Percentiles rank a stretch among this genome's conserved stretches.
phyloP scores from a whole-genome alignment of 2,329 filamentous ascomycete species.

The Lecanicillium sp. region DNA sequence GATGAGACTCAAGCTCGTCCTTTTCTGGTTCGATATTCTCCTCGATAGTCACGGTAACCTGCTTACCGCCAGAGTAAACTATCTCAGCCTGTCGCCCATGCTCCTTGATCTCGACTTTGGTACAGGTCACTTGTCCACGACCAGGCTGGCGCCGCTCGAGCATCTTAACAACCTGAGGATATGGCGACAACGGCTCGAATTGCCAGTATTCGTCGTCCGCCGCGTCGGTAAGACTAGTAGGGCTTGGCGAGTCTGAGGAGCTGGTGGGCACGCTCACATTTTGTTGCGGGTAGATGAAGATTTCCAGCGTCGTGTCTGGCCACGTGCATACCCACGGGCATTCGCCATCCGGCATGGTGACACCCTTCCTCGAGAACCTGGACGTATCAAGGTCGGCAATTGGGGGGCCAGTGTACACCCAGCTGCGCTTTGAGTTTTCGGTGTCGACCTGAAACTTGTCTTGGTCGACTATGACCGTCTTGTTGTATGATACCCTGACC shows the following conservation, averaged over 20 bases:
- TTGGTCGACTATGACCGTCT: constrained; percentile 46
- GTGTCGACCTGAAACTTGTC: constrained; percentile 21
- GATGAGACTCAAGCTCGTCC: no score
- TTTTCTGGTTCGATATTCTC: constrained; percentile 21
- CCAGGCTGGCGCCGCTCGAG: constrained; percentile 39
- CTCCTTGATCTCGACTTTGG: constrained; percentile 36
- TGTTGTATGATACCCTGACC: constrained; percentile 43
- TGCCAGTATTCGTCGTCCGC: constrained; percentile 6
- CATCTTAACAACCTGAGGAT: constrained; percentile 46
- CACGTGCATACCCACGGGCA: constrained; percentile 52
- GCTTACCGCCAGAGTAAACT: constrained; percentile 27
- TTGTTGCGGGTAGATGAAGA: constrained; percentile 48
- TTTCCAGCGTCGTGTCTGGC: constrained; percentile 45
- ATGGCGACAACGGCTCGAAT: constrained; percentile 22
- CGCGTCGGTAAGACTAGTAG: constrained; percentile 6
- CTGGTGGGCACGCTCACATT: constrained; percentile 30
- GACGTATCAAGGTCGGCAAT: constrained; percentile 15
- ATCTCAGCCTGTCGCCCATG: constrained; percentile 27
- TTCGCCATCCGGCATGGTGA: constrained; percentile 34
- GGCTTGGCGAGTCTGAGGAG: constrained; percentile 7
- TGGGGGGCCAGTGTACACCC: constrained; percentile 11
- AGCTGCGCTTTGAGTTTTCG: constrained; percentile 19
- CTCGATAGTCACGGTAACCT: constrained; percentile 33
- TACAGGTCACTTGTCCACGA: constrained; percentile 32
- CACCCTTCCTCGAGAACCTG: constrained; percentile 14